These are phyloP conservation scores for Melastoma malabathricum DNA, from an alignment of 345 rosid species.

Conservation along the genomic window DNA sequence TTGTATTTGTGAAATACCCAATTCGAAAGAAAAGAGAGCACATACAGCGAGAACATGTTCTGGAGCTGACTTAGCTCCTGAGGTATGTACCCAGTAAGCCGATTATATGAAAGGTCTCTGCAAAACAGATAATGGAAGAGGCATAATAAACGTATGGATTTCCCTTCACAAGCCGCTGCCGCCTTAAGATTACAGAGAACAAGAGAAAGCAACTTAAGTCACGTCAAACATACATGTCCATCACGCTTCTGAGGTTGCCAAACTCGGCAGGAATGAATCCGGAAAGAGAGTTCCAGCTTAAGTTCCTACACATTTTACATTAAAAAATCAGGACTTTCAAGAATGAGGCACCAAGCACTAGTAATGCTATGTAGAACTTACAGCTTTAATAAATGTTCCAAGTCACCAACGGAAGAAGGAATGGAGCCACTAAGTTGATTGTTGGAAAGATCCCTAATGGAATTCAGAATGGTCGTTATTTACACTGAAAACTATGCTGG, in stretches of 20 bases:
- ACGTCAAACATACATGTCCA: conserved; percentile 51
- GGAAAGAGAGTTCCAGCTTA: conserved; percentile 59
- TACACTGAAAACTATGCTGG: neutral
- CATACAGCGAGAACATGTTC: conserved; percentile 58
- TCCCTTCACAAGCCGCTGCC: too few relatives aligned
- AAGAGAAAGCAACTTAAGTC: neutral
- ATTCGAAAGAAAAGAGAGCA: neutral
- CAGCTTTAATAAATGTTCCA: conserved; percentile 94
- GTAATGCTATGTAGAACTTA: conserved; percentile 17
- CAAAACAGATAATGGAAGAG: conserved; percentile 5
- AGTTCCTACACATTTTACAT: conserved; percentile 33
- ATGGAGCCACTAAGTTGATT: conserved; percentile 71
- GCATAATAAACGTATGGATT: too few relatives aligned
- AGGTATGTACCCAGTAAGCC: conserved; percentile 67
- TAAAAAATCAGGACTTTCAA: too few relatives aligned
- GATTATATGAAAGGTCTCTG: conserved; percentile 88
- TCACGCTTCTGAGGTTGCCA: conserved; percentile 72
- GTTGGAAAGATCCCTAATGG: conserved; percentile 65
- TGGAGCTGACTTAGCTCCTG: conserved; percentile 72
- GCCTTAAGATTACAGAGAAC: too few relatives aligned
- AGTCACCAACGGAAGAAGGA: conserved; percentile 86
- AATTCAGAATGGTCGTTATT: neutral
- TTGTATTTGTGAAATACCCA: neutral
- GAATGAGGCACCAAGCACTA: neutral
- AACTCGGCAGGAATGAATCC: conserved; percentile 79